A percentile compares a stretch with the other conserved stretches of the same genome.
Conservation (phyloP, 1,284 basidiomycete genomes). For the Dichomitus squalens region DNA sequence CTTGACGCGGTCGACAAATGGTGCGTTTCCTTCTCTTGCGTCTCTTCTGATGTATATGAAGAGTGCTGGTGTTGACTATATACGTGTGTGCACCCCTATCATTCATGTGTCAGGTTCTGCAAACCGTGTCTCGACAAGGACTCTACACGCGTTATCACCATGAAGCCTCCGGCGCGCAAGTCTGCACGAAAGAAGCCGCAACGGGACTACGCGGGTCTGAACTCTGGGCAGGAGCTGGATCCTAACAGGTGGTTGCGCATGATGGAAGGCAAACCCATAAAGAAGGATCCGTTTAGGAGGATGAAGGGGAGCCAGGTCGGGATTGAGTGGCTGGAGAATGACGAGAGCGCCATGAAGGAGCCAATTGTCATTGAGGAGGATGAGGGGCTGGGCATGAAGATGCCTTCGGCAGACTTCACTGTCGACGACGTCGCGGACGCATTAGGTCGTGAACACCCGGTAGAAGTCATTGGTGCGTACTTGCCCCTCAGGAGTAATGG, state of each 20-base stretch:
- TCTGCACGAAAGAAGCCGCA: slow-evolving; percentile 72
- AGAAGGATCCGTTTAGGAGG: slow-evolving; percentile 61
- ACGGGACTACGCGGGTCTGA: slow-evolving; percentile 76
- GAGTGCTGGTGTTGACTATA: background rate
- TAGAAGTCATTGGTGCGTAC: slow-evolving; percentile 86
- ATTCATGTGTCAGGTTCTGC: slow-evolving; percentile 63
- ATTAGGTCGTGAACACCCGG: slow-evolving; percentile 75
- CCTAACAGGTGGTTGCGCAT: slow-evolving; percentile 68
- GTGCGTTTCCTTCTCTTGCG: slow-evolving; percentile 32
- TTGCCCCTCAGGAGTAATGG: background rate
- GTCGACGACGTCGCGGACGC: slow-evolving; percentile 81
- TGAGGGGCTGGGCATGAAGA: slow-evolving; percentile 83
- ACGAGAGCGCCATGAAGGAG: slow-evolving; percentile 72
- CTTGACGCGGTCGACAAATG: slow-evolving; percentile 64
- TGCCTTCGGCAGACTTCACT: slow-evolving; percentile 70
- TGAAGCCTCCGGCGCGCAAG: slow-evolving; percentile 77
- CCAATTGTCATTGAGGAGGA: slow-evolving; percentile 76
- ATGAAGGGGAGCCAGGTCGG: slow-evolving; percentile 69
- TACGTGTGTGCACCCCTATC: background rate
- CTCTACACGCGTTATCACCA: slow-evolving; percentile 63
- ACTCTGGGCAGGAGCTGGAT: slow-evolving; percentile 58
- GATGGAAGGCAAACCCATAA: slow-evolving; percentile 65
- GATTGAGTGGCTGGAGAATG: slow-evolving; percentile 70
- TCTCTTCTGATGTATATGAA: background rate
- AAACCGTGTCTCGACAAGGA: slow-evolving; percentile 60